Percentiles rank a stretch among this genome's conserved stretches.
phyloP scores from a whole-genome alignment of 495 filamentous ascomycete genomes.

The Parachaetomium inaequale region DNA sequence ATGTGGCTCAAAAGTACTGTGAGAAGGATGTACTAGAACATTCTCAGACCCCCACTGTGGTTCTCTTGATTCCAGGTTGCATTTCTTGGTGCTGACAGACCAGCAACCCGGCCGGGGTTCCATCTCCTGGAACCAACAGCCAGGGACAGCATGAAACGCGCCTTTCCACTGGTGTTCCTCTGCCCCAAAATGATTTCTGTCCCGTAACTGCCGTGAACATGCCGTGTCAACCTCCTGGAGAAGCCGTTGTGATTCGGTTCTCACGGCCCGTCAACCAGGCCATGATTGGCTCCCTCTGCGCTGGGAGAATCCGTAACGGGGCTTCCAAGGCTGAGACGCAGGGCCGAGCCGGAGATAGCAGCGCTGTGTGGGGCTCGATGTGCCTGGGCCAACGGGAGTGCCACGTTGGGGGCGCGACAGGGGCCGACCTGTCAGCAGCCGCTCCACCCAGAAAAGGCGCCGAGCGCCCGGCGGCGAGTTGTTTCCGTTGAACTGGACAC shows the following conservation, averaged over 20 bases:
- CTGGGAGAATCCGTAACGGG: slow-evolving; percentile 2
- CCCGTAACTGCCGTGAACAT: background rate
- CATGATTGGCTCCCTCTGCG: slow-evolving; percentile 25
- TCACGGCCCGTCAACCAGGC: background rate
- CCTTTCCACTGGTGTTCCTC: no score
- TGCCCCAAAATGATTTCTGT: no score
- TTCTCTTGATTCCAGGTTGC: background rate
- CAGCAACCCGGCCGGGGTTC: no score
- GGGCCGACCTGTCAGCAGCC: slow-evolving; percentile 19
- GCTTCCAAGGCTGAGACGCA: slow-evolving; percentile 14
- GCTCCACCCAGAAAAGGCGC: slow-evolving; percentile 13
- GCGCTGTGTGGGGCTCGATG: background rate
- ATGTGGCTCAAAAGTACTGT: background rate
- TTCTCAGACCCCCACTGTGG: background rate
- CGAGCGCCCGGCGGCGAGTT: slow-evolving; percentile 24
- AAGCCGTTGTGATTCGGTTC: background rate
- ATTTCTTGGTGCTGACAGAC: background rate
- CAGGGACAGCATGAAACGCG: no score
- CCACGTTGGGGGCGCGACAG: slow-evolving; percentile 11
- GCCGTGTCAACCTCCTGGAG: background rate
- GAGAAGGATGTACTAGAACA: background rate
- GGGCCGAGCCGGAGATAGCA: slow-evolving; percentile 14
- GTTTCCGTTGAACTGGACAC: slow-evolving; percentile 36
- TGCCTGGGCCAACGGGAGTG: slow-evolving; percentile 13
- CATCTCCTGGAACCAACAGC: no score